Percentiles rank a stretch among this genome's conserved stretches.
Conservation (phyloP, 805 yeast genomes). For the Debaryomyces maramus region DNA sequence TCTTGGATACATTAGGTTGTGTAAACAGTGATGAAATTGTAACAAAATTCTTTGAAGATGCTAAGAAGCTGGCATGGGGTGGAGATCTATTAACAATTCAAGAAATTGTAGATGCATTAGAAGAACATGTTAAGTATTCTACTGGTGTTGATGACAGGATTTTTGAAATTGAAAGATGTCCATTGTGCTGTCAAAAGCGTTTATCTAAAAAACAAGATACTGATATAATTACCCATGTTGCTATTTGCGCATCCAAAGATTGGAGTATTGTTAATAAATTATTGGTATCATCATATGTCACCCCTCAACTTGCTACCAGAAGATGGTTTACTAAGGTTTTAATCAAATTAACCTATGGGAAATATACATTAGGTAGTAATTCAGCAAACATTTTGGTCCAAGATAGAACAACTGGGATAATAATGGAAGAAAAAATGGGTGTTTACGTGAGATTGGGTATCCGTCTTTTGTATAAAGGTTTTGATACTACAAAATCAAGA, state of each 20-base stretch:
- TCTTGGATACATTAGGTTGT: slow-evolving; percentile 65
- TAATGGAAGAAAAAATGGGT: slow-evolving; percentile 92
- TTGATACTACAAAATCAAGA: slow-evolving; percentile 57
- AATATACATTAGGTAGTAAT: slow-evolving; percentile 75
- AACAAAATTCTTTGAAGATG: slow-evolving; percentile 48
- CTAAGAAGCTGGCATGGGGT: slow-evolving; percentile 50
- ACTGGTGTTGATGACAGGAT: slow-evolving; percentile 35
- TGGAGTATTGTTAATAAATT: slow-evolving; percentile 69
- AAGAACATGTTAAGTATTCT: slow-evolving; percentile 31
- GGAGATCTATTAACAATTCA: slow-evolving; percentile 49
- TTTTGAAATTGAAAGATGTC: slow-evolving; percentile 71
- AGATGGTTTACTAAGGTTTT: slow-evolving; percentile 86
- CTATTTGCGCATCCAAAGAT: slow-evolving; percentile 78
- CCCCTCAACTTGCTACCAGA: slow-evolving; percentile 78
- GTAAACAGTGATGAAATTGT: slow-evolving; percentile 54
- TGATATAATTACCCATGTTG: slow-evolving; percentile 83
- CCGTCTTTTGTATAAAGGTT: slow-evolving; percentile 75
- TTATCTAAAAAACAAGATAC: slow-evolving; percentile 52
- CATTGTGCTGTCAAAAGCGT: slow-evolving; percentile 69
- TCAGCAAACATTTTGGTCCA: slow-evolving; percentile 94
- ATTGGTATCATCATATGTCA: slow-evolving; percentile 66
- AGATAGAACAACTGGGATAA: slow-evolving; percentile 83
- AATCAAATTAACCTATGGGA: slow-evolving; percentile 85
- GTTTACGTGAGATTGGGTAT: slow-evolving; percentile 87
- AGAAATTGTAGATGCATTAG: slow-evolving; percentile 50